Conservation (phyloP, 2,329 filamentous ascomycete species). For the Eutypa lata region DNA sequence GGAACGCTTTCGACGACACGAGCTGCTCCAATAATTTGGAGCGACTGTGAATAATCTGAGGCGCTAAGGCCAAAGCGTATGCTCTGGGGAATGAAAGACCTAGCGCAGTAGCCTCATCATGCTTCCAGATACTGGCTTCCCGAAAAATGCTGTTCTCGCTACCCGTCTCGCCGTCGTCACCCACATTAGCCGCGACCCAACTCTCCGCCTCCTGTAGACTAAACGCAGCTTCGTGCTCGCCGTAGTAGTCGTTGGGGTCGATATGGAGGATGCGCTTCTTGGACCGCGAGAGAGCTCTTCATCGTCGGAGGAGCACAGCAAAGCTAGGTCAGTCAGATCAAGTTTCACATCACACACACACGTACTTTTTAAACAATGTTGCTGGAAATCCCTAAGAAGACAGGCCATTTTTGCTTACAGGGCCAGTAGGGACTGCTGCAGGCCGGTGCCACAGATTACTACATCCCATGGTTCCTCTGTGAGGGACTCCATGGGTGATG, state of each 20-base stretch:
- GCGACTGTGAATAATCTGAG: conserved; percentile 81
- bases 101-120: conserved; percentile 28
- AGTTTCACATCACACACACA: conserved; percentile 16
- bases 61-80: conserved; percentile 81
- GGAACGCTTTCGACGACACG: conserved; percentile 84
- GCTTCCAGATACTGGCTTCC: conserved; percentile 36
- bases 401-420: conserved; percentile 52
- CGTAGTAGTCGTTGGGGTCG: conserved; percentile 86
- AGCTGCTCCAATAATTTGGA: conserved; percentile 75
- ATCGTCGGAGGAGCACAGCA: conserved; percentile 31
- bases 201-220: conserved; percentile 76
- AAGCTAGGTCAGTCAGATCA: conserved; percentile 69
- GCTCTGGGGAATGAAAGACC: conserved; percentile 63
- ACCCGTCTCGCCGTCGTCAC: conserved; percentile 4
- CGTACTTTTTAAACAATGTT: too few relatives aligned
- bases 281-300: conserved; percentile 87
- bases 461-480: conserved; percentile 75
- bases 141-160: conserved; percentile 28
- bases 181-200: conserved; percentile 56
- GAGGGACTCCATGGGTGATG: conserved; percentile 66
- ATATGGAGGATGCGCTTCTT: conserved; percentile 89
- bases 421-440: conserved; percentile 76
- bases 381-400: conserved; percentile 1
- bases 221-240: conserved; percentile 79
- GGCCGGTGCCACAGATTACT: conserved; percentile 73